Evolutionary conservation across 2,329 filamentous ascomycete species (phyloP), one percentile per base, ranked within the genome.

Genomic region (Aspergillus tubingensis): DNA sequence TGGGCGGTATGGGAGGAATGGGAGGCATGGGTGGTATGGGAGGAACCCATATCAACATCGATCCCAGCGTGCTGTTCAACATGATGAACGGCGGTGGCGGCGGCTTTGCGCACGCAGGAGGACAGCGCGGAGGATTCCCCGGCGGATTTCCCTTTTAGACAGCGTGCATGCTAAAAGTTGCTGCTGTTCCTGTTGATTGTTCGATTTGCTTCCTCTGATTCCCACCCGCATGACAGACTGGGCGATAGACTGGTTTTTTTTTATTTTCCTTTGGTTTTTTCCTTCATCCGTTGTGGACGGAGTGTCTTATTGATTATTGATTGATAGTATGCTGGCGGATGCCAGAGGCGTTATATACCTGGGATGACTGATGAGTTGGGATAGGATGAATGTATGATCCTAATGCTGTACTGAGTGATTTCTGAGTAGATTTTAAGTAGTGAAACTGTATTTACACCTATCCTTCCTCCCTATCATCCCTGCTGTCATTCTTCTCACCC

Each of bases 31-130:
- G 86, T 39, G 83, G 85, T 47, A 76, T 67, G 84, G 84, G 76
- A 11, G 73, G 73, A 41, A 67, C 69, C 54, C 72, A 77, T 66
- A 75, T 78, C 67, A 76, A 81, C 70, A 91, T 93, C 73, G 88
- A 91, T 72, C 88, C 89, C 19, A 89, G 91, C 75, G 88, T 92
- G 66, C 80, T 93, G 25, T 92, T 92, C 80, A 91, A 89, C 78
- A 92, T 92, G 89, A 92, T 92, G 88, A 89, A 89, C 67, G 85
- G 86, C 64, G 85, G 85, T 64, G 85, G 81, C 23, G 69, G 74
- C 55, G 76, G 77, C 58, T 73, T 79, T 62, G 77, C 77, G 17
- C 85, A 85, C 52, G 83, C 83, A 39, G 83, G 83, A 43, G 83
- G 82, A 32, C 70, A 76, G 54, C 79, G 79, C 47, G 81, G 82